Percentiles rank a stretch among this genome's conserved stretches.
Conservation (phyloP, 495 filamentous ascomycete species). For the Amniculicola lignicola region DNA sequence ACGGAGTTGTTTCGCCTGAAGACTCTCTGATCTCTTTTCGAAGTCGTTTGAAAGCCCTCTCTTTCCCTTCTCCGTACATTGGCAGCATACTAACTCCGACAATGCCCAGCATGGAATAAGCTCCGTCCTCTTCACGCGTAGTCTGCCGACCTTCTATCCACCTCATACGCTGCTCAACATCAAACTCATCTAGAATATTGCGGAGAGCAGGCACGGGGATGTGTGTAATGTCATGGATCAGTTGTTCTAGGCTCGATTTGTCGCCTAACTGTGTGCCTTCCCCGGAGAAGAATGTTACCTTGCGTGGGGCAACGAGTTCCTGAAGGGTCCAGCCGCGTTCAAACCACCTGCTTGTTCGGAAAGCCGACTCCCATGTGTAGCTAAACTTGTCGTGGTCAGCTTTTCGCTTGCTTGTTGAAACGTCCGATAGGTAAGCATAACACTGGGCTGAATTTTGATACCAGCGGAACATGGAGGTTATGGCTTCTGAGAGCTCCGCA, state of each 20-base stretch:
- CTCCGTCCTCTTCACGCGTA: constrained; percentile 9
- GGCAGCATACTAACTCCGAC: constrained; percentile 1
- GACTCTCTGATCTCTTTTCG: constrained; percentile 8
- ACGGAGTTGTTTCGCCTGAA: background rate
- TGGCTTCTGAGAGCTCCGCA: too few species aligned
- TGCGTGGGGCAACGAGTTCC: constrained; percentile 5
- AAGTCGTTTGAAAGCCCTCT: constrained; percentile 1
- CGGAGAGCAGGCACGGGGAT: constrained; percentile 6
- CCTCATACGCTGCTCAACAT: constrained; percentile 9
- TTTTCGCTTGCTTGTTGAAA: too few species aligned
- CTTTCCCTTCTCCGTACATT: constrained; percentile 11
- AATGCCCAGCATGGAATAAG: constrained; percentile 10
- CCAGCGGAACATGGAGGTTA: too few species aligned
- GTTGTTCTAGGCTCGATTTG: constrained; percentile 7
- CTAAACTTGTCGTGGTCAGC: background rate
- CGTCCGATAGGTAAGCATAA: too few species aligned
- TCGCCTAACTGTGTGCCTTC: constrained; percentile 13
- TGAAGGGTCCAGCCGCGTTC: too few species aligned
- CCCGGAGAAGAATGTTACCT: constrained; percentile 9
- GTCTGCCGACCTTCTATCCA: constrained; percentile 14
- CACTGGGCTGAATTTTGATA: too few species aligned
- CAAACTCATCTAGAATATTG: constrained; percentile 15
- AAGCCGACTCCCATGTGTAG: background rate
- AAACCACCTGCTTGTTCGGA: constrained; percentile 13
- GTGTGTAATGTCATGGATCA: constrained; percentile 12